Evolutionary conservation across 768 basidiomycete species (phyloP).

Genomic region (Podaxis sp.): DNA sequence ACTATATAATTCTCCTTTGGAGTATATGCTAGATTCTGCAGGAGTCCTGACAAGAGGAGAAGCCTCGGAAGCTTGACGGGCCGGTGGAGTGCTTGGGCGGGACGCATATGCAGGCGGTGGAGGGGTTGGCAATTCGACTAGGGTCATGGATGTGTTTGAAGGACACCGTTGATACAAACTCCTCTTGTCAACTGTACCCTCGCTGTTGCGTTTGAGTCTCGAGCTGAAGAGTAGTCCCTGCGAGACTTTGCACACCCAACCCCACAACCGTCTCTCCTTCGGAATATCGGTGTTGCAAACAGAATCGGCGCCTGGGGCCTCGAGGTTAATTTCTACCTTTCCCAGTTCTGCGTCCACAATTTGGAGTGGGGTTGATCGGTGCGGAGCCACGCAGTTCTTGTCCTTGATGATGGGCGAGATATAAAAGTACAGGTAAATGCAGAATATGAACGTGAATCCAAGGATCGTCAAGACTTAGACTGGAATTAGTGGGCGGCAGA

Average conservation of each 20-base stretch:
- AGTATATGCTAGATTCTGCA: neutral
- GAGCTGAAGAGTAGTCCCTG: neutral
- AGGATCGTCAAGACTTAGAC: neutral
- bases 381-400: slow-evolving; percentile 1
- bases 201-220: neutral
- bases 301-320: neutral
- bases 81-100: neutral
- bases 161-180: neutral
- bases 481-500: neutral
- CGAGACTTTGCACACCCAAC: neutral
- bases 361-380: neutral
- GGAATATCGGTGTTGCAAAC: neutral
- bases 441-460: neutral
- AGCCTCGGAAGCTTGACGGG: neutral
- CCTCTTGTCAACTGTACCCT: neutral
- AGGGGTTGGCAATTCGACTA: neutral
- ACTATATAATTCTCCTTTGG: neutral
- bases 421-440: slow-evolving; percentile 4
- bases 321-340: neutral
- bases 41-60: neutral
- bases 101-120: slow-evolving; percentile 1
- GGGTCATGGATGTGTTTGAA: neutral
- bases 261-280: neutral
- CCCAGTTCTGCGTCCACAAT: neutral
- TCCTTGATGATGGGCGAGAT: slow-evolving; percentile 10